Evolutionary conservation across 352 stramenopile species (phyloP).

Genomic region (Thalassiosira sp.): DNA sequence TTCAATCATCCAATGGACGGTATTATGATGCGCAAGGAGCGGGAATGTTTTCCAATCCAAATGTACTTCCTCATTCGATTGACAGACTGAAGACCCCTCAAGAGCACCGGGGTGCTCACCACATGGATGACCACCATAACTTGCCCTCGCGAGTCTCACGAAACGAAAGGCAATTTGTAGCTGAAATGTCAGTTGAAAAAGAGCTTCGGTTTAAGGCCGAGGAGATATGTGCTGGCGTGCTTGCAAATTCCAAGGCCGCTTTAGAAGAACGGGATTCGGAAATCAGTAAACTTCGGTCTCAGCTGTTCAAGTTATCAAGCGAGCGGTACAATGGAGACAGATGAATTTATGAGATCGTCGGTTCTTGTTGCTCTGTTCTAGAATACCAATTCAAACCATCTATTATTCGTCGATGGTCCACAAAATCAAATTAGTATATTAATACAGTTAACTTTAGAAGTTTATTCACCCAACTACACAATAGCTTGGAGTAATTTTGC

Average conservation of each 20-base stretch:
- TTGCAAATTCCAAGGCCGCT: conserved; percentile 42
- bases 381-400: neutral
- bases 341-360: neutral
- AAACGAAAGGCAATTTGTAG: conserved; percentile 22
- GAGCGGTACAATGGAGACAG: conserved; percentile 14
- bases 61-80: neutral
- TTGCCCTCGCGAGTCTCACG: conserved; percentile 2
- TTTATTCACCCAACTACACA: too few species aligned
- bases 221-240: conserved; percentile 55
- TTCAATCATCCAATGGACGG: conserved; percentile 20
- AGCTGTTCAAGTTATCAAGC: conserved; percentile 28
- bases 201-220: conserved; percentile 58
- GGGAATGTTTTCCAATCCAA: conserved; percentile 14
- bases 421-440: too few species aligned
- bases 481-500: too few species aligned
- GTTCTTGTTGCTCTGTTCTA: neutral
- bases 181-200: conserved; percentile 47
- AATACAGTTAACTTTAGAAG: too few species aligned
- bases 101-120: neutral
- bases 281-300: conserved; percentile 30
- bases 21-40: conserved; percentile 22
- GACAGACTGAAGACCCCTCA: conserved; percentile 5
- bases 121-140: conserved; percentile 9
- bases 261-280: conserved; percentile 54
- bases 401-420: too few species aligned